A percentile compares a stretch with the other conserved stretches of the same genome.
Conservation (phyloP, 768 basidiomycete genomes). For the Boletus reticulatus region DNA sequence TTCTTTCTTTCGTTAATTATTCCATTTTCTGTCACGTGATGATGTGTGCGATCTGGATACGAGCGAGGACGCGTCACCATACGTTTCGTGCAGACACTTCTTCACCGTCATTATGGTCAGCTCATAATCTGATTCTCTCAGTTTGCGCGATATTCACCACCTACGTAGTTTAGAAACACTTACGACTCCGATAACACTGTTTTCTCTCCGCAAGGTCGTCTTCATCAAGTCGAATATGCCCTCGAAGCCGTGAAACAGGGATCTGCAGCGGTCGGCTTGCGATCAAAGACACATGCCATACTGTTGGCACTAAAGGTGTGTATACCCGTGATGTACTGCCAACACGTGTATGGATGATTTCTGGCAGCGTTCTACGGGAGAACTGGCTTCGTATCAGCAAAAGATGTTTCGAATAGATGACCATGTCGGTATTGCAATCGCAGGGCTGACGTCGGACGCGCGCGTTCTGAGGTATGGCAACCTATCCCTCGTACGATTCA, state of each 20-base stretch:
- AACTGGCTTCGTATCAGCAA: slow-evolving; percentile 98
- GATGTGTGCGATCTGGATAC: slow-evolving; percentile 15
- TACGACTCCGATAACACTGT: slow-evolving; percentile 99
- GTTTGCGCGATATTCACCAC: slow-evolving; percentile 3
- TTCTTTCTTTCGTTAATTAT: slow-evolving; percentile 11
- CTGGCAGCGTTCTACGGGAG: slow-evolving; percentile 91
- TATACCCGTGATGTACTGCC: neutral
- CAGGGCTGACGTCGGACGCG: slow-evolving; percentile 97
- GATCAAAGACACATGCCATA: slow-evolving; percentile 93
- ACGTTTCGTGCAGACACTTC: slow-evolving; percentile 8
- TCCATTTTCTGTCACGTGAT: slow-evolving; percentile 25
- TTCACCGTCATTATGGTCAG: slow-evolving; percentile 30
- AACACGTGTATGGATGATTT: slow-evolving; percentile 3
- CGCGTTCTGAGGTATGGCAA: slow-evolving; percentile 80
- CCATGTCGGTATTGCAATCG: slow-evolving; percentile 99
- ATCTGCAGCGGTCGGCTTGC: slow-evolving; percentile 95
- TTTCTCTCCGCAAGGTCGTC: slow-evolving; percentile 92
- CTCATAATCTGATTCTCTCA: neutral
- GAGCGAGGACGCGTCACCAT: slow-evolving; percentile 35
- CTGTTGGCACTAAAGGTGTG: slow-evolving; percentile 89
- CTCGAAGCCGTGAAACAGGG: slow-evolving; percentile 99
- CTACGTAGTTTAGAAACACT: slow-evolving; percentile 80
- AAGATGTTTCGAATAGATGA: slow-evolving; percentile 99
- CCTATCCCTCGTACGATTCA: neutral
- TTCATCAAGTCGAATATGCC: slow-evolving; percentile 98